Base-by-base conservation (phyloP, 2,329 filamentous ascomycete species). In the Capronia coronata region DNA sequence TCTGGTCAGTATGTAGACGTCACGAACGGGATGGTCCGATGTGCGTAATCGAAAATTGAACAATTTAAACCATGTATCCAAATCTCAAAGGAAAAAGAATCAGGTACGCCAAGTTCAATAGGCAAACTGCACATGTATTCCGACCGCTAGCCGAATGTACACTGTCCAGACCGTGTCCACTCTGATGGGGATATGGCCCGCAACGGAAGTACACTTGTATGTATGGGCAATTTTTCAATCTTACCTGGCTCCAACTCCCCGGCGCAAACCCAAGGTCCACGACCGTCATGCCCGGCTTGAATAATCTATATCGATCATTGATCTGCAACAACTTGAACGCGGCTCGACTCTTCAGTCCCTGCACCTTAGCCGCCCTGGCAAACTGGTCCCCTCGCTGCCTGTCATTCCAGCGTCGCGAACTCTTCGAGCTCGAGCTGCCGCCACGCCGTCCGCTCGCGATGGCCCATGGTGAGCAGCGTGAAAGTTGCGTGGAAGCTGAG, bases 301-400 rank as follows among this genome's bases (percentile, higher is more conserved):
- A 96, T 16, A 98, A 68, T 43, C 74, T 79, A 67, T 94, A 84
- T 61, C 86, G 87, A 14, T 82, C 72, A 69, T 97, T 85, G 68
- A 98, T 86, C 75, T 96, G 86, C 14, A 96, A 69, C 8, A 98
- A 73, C 68, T 98, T 98, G 68, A 93, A 96, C 0, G 90, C 93
- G 21, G 93, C 93, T 55, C 93, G 81, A 61, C 88, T 94, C 68
- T 91, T 96, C 50, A 96, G 71, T 0, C 84, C 84, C 58, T 86
- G 77, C 1, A 94, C 81, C 62, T 82, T 85, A 39, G 93, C 90
- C 60, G 86, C 80, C 48, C 79, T 79, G 0, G 84, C 79, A 65
- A 82, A 94, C 14, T 68, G 69, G 69, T 98, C 93, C 34, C 69
- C 76, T 32, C 73, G 73, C 64, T 96, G 90, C 16, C 93, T 83